Base-by-base conservation (phyloP, 1,284 basidiomycete species). In the Ceratobasidium sp. region DNA sequence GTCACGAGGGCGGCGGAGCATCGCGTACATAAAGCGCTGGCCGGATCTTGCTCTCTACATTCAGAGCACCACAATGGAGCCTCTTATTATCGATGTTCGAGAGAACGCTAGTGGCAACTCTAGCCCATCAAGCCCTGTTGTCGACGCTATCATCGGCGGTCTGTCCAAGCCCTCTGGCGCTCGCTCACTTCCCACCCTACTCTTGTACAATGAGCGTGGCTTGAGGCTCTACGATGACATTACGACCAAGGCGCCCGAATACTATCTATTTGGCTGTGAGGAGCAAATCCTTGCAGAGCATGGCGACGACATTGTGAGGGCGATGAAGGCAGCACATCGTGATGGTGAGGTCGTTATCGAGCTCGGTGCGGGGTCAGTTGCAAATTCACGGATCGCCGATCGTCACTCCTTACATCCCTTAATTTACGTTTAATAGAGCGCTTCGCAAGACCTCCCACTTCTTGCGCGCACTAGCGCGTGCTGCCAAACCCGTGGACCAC, bases 381-480 rank as follows among this genome's bases (percentile, higher is more conserved):
- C 53, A 53, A 56, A 40, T 56, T 43, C 34, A 54, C 69, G 22
- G 34, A 55, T 69, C 64, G 52, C 49, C 67, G 55, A 57, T 69
- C 68, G 72, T 64, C 68, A 52, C n/a, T n/a, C n/a, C n/a, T n/a
- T n/a, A n/a, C n/a, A n/a, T n/a, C n/a, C n/a, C 54, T 35, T 42
- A 17, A 49, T 69, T 54, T 7, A 47, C 49, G 69, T 56, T 43
- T 50, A 54, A 40, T 77, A 96, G 94, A 31, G 86, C 94, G 13
- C 81, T 97, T 43, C 86, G 92, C 76, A 96, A 98, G 83, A 98
- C 96, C 0, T 93, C 92, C 3, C 89, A 92, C 77, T 84, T 99
- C 65, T 83, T 99, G 34, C 83, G 82, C 20, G 91, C 92, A 0
- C 83, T 98, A 42, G 86, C 92, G 49, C 79, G 80, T 74, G 64